Conservation (phyloP, 345 rosid species). For the Microthlaspi erraticum region DNA sequence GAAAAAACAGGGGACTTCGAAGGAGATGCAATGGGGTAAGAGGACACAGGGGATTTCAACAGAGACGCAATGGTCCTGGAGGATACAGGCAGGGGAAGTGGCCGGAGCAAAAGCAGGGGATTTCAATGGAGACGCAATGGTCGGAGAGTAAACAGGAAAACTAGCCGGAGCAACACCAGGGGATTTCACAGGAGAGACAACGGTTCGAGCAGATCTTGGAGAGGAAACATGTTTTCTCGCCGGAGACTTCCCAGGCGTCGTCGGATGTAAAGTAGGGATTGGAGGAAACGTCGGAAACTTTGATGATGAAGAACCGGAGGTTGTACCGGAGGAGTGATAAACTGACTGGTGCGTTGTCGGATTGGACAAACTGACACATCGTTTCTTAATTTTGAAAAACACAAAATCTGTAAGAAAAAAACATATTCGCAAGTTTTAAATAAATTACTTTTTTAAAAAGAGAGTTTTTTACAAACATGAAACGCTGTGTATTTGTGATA, state of each 20-base stretch:
- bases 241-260: conserved; percentile 27
- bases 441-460: conserved; percentile 3
- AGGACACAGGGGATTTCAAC: conserved; percentile 22
- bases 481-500: conserved; percentile 41
- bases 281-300: conserved; percentile 24
- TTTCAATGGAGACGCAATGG: too few relatives aligned
- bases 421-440: background rate
- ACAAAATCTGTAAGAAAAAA: background rate
- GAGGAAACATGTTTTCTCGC: conserved; percentile 32
- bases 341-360: conserved; percentile 51
- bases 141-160: background rate
- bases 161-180: conserved; percentile 31
- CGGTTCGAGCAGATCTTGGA: conserved; percentile 20
- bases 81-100: conserved; percentile 6
- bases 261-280: conserved; percentile 23
- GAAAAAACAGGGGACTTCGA: conserved; percentile 38
- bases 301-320: conserved; percentile 43
- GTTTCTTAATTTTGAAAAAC: background rate
- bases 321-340: too few relatives aligned
- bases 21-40: conserved; percentile 38
- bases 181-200: conserved; percentile 35
- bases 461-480: background rate
- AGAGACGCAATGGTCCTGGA: conserved; percentile 14
- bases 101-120: conserved; percentile 33
- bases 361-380: conserved; percentile 41